phyloP scores from a whole-genome alignment of 2,329 filamentous ascomycete genomes.

The Metarhizium rileyi region DNA sequence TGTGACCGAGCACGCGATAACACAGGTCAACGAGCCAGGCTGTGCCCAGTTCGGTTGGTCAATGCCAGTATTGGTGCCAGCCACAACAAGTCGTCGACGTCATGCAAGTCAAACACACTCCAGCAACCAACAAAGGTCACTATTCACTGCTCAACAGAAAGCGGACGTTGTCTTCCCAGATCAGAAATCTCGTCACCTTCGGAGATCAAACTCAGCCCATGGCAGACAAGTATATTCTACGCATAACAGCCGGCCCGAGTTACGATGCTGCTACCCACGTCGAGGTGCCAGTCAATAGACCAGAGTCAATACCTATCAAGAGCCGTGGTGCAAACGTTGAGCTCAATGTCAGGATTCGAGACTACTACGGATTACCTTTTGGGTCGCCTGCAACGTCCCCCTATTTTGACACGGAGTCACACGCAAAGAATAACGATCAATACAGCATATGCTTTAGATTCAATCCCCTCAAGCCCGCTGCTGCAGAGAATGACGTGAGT shows the following conservation, averaged over 20 bases:
- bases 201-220: constrained; percentile 21
- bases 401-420: constrained; percentile 67
- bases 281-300: constrained; percentile 64
- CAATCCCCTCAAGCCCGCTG: constrained; percentile 47
- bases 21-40: no score
- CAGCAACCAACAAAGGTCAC: neutral
- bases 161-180: neutral
- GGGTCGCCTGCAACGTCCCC: constrained; percentile 58
- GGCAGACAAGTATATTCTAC: constrained; percentile 68
- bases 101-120: neutral
- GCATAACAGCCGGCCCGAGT: constrained; percentile 68
- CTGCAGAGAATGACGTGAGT: neutral
- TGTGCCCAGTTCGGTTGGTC: no score
- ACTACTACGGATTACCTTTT: constrained; percentile 60
- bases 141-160: neutral
- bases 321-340: constrained; percentile 55
- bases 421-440: constrained; percentile 59
- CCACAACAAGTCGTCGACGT: neutral
- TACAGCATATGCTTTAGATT: constrained; percentile 80
- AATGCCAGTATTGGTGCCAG: no score
- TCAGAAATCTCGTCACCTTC: neutral
- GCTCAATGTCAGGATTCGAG: constrained; percentile 64
- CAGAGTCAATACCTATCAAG: constrained; percentile 51
- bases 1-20: no score
- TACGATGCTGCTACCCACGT: constrained; percentile 68